Evolutionary conservation across 2,329 filamentous ascomycete species (phyloP).

Genomic region (Beauveria caledonica): DNA sequence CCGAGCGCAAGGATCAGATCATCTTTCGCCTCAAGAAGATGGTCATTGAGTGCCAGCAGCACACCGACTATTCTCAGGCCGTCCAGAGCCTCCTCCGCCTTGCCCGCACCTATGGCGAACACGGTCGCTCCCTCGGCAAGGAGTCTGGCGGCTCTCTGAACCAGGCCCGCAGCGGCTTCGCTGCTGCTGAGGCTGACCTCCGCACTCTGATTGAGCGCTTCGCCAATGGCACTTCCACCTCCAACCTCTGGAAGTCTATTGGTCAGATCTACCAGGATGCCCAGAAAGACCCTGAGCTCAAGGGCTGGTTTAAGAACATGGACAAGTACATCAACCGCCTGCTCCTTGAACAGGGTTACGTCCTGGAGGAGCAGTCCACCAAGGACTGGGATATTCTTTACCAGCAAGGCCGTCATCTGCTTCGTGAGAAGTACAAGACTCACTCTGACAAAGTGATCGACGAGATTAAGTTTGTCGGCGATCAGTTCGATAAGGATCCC

Average conservation of each 20-base stretch:
- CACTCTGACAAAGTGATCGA: conserved; percentile 83
- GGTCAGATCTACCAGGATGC: conserved; percentile 81
- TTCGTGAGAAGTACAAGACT: conserved; percentile 77
- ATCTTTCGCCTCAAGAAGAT: conserved; percentile 95
- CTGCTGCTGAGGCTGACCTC: conserved; percentile 65
- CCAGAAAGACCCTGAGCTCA: conserved; percentile 77
- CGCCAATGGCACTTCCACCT: conserved; percentile 84
- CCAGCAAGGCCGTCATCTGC: conserved; percentile 75
- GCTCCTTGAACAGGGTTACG: conserved; percentile 82
- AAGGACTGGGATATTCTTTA: conserved; percentile 78
- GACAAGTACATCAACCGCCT: conserved; percentile 73
- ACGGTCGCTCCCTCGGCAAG: conserved; percentile 57
- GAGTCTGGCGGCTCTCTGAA: conserved; percentile 62
- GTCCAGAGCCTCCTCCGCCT: conserved; percentile 78
- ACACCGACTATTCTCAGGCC: conserved; percentile 88
- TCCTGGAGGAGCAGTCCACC: conserved; percentile 73
- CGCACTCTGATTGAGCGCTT: conserved; percentile 88
- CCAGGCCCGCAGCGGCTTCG: conserved; percentile 61
- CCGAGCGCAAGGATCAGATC: conserved; percentile 86
- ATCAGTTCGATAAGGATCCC: conserved; percentile 82
- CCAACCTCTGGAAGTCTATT: conserved; percentile 79
- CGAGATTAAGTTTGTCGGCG: conserved; percentile 80
- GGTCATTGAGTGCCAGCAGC: conserved; percentile 91
- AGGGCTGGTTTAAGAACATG: conserved; percentile 77
- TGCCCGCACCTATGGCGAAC: conserved; percentile 75